Base-by-base conservation (phyloP, 1,284 basidiomycete genomes). In the Ganoderma lucidum region DNA sequence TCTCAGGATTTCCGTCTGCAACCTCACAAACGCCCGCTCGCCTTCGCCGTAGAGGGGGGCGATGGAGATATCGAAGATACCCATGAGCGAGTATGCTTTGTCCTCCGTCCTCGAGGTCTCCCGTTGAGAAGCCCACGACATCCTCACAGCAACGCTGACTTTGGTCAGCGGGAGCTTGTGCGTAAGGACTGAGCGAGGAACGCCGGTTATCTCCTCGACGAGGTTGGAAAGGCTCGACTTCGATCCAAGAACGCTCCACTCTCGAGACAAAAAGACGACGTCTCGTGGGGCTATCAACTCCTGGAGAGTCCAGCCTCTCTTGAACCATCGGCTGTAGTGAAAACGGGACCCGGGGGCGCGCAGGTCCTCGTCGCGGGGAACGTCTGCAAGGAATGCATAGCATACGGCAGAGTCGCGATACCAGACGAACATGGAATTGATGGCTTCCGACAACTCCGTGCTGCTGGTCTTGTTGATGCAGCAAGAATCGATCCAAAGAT, bases 381-480 rank as follows among this genome's bases (percentile, higher is more conserved):
- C 58, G 35, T 65, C 56, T 9, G n/a, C 41, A 28, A 65, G 64
- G 37, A 37, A 53, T 2, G 30, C 64, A 30, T 65, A 65, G 30
- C 64, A 65, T 56, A 65, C 56, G 17, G 55, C 30, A 3, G 64
- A 56, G 19, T 23, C 35, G 4, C 23, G 23, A 37, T 65, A 65
- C 64, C 64, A 65, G 17, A 9, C 23, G 19, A 30, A 59, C 64
- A 65, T 65, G 6, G 63, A 64, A 30, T 64, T 64, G 45, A 64
- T 56, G 37, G 63, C 48, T 19, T 64, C 63, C 2, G 63, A 64
- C 4, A 64, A 37, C 63, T 64, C 48, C 2, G 63, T 5, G 17
- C 63, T 56, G 35, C 48, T 53, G 6, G 51, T 64, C 53, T 64
- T 64, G 56, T 64, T 51, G 37, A 64, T 64, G 23, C 63, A 64